phyloP scores from a whole-genome alignment of 768 basidiomycete species.

The Podaxis sp. region DNA sequence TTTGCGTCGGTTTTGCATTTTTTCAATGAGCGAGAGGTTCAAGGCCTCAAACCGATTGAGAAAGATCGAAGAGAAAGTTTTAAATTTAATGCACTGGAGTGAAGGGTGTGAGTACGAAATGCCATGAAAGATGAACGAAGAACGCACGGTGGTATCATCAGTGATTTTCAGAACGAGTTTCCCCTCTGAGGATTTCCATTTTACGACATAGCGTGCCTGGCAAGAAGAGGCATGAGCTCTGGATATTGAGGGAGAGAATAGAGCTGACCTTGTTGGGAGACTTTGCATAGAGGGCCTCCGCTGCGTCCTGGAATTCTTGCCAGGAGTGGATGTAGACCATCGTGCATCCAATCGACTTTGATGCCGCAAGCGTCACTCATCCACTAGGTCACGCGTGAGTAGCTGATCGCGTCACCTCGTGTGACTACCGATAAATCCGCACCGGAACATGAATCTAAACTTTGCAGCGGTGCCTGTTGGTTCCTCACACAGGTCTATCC shows the following conservation, averaged over 20 bases:
- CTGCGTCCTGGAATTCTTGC: slow-evolving; percentile 89
- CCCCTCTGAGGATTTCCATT: slow-evolving; percentile 84
- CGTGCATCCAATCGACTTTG: slow-evolving; percentile 36
- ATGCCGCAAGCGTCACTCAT: slow-evolving; percentile 14
- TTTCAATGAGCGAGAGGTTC: slow-evolving; percentile 80
- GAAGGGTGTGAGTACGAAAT: not conserved
- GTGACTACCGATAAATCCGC: slow-evolving; percentile 7
- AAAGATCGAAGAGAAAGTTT: slow-evolving; percentile 90
- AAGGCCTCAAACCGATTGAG: slow-evolving; percentile 95
- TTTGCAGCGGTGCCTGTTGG: not conserved
- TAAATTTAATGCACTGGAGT: slow-evolving; percentile 89
- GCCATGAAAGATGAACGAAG: not conserved
- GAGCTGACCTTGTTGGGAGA: slow-evolving; percentile 69
- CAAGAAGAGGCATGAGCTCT: slow-evolving; percentile 4
- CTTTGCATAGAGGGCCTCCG: slow-evolving; percentile 77
- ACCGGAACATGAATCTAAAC: not conserved
- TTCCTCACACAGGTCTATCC: not conserved
- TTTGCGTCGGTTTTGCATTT: slow-evolving; percentile 69
- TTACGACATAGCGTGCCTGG: slow-evolving; percentile 87
- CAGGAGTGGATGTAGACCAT: slow-evolving; percentile 91
- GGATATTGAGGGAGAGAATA: not conserved
- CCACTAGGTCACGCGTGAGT: slow-evolving; percentile 16
- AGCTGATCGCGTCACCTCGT: not conserved
- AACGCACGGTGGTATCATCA: slow-evolving; percentile 78
- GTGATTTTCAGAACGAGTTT: slow-evolving; percentile 93